Conservation (phyloP, 495 filamentous ascomycete species). For the Rhypophila decipiens region DNA sequence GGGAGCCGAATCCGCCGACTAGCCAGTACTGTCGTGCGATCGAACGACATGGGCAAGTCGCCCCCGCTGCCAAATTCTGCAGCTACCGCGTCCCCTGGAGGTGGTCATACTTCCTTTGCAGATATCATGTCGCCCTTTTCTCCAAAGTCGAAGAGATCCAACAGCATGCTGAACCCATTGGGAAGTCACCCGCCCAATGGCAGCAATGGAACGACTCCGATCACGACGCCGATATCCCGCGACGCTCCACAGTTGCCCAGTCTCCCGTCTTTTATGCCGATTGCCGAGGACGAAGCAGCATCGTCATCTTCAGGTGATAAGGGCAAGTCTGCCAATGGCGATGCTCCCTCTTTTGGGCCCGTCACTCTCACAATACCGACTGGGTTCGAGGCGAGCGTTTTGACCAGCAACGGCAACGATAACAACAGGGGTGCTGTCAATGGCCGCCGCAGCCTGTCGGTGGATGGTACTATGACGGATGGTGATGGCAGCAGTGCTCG, state of each 20-base stretch:
- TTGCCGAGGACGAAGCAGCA: slow-evolving; percentile 15
- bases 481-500: slow-evolving; percentile 28
- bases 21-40: slow-evolving; percentile 23
- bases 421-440: no score
- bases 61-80: slow-evolving; percentile 1
- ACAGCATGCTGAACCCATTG: no score
- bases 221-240: slow-evolving; percentile 2
- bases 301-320: no score
- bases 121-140: slow-evolving; percentile 17
- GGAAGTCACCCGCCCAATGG: no score
- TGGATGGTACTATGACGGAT: slow-evolving; percentile 29
- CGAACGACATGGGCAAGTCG: slow-evolving; percentile 1
- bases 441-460: slow-evolving; percentile 24
- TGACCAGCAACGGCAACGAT: no score
- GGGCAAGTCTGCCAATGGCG: no score
- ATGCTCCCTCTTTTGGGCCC: no score
- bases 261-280: slow-evolving; percentile 18
- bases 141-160: no score
- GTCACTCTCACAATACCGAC: no score
- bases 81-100: not conserved
- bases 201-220: slow-evolving; percentile 2
- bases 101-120: slow-evolving; percentile 12
- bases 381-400: no score
- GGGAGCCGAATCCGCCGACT: slow-evolving; percentile 25
- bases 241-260: slow-evolving; percentile 17